Evolutionary conservation across 2,329 filamentous ascomycete species (phyloP).

Genomic region (Aspergillus sp.): DNA sequence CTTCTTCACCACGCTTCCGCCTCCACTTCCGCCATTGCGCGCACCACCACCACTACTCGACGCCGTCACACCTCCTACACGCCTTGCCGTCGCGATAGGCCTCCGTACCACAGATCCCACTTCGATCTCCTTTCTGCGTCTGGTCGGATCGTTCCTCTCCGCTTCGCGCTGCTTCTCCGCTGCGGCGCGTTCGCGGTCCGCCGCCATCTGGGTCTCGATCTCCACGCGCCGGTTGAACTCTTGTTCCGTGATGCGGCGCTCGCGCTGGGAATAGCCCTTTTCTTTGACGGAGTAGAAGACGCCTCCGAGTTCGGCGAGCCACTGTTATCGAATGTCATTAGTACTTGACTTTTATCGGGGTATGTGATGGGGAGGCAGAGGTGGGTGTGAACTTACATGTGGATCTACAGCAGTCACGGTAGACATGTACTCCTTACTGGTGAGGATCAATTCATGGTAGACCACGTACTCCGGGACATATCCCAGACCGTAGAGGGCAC

Average conservation of each 20-base stretch:
- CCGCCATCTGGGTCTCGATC: constrained; percentile 88
- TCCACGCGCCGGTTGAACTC: constrained; percentile 94
- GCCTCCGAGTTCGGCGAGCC: constrained; percentile 92
- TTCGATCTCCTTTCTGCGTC: constrained; percentile 40
- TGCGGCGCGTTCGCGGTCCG: constrained; percentile 67
- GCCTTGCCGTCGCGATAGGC: constrained; percentile 32
- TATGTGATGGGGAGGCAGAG: background rate
- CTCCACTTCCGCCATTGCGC: constrained; percentile 16
- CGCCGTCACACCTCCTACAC: constrained; percentile 32
- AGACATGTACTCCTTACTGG: constrained; percentile 96
- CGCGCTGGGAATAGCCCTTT: constrained; percentile 87
- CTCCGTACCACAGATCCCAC: constrained; percentile 40
- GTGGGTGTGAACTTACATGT: constrained; percentile 52
- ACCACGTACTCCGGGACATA: constrained; percentile 96
- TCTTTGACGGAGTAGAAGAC: constrained; percentile 98
- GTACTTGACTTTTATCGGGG: background rate
- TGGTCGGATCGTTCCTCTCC: constrained; percentile 36
- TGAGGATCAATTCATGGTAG: constrained; percentile 97
- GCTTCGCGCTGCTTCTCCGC: constrained; percentile 43
- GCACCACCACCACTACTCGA: constrained; percentile 29
- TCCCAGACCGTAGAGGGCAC: constrained; percentile 85
- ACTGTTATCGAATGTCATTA: constrained; percentile 44
- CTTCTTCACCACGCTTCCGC: constrained; percentile 43
- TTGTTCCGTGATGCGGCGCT: constrained; percentile 83
- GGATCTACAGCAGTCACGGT: constrained; percentile 95